These are phyloP conservation scores for Hanseniaspora hatyaiensis DNA, from an alignment of 805 yeast genomes.

Conservation along the genomic window DNA sequence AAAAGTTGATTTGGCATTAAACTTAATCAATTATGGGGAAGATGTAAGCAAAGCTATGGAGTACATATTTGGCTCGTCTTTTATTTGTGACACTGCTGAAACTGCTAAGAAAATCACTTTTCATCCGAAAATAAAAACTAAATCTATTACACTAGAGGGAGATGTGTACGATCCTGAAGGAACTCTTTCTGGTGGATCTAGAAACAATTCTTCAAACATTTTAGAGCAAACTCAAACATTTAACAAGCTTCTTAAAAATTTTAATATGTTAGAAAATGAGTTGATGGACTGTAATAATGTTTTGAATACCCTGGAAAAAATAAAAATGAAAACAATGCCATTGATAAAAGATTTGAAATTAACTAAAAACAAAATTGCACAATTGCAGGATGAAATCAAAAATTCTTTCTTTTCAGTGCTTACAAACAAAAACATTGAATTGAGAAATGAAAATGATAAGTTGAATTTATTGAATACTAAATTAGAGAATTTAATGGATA, in stretches of 20 bases:
- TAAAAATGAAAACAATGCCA: slow-evolving; percentile 40
- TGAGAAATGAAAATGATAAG: slow-evolving; percentile 36
- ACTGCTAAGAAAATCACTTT: slow-evolving; percentile 84
- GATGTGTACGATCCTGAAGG: slow-evolving; percentile 95
- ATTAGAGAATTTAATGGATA: slow-evolving; percentile 28
- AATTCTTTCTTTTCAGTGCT: slow-evolving; percentile 47
- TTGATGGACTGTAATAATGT: slow-evolving; percentile 33
- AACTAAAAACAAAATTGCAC: slow-evolving; percentile 46
- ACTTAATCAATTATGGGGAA: slow-evolving; percentile 60
- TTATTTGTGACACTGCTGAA: slow-evolving; percentile 75
- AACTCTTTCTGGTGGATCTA: slow-evolving; percentile 88
- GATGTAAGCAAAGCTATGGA: slow-evolving; percentile 76
- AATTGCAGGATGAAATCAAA: slow-evolving; percentile 44
- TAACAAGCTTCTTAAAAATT: slow-evolving; percentile 35
- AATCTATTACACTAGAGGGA: slow-evolving; percentile 83
- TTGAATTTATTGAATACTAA: slow-evolving; percentile 33
- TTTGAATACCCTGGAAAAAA: slow-evolving; percentile 33
- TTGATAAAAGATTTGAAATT: slow-evolving; percentile 49
- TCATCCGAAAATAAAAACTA: slow-evolving; percentile 64
- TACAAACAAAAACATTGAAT: slow-evolving; percentile 39
- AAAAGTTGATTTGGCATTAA: slow-evolving; percentile 79
- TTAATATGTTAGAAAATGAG: slow-evolving; percentile 35
- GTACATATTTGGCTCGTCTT: slow-evolving; percentile 79
- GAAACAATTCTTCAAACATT: slow-evolving; percentile 43
- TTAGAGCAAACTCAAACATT: slow-evolving; percentile 56